Conservation (phyloP, 768 basidiomycete species). For the Trametes punicea region DNA sequence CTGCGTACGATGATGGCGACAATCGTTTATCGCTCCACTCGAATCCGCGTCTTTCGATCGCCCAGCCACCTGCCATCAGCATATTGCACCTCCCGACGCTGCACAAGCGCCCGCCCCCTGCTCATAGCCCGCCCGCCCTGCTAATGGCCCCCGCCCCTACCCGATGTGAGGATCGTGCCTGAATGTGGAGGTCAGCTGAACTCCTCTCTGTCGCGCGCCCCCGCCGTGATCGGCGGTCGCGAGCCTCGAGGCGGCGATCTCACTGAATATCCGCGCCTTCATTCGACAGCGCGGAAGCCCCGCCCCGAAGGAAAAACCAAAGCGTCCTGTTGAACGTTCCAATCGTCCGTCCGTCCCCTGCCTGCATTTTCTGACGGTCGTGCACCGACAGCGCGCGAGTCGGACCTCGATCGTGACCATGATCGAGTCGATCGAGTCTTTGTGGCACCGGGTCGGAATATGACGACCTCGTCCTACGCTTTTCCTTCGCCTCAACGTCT, state of each 20-base stretch:
- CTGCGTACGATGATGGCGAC: too few relatives aligned
- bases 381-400: neutral
- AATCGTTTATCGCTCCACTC: too few relatives aligned
- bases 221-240: neutral
- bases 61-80: neutral
- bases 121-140: slow-evolving; percentile 3
- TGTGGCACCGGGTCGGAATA: neutral
- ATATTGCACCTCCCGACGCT: neutral
- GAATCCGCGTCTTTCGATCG: too few relatives aligned
- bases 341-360: neutral
- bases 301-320: neutral
- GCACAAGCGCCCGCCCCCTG: neutral
- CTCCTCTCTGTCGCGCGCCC: neutral
- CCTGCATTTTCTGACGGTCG: neutral
- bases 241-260: slow-evolving; percentile 7
- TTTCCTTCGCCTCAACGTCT: neutral
- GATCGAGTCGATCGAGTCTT: neutral
- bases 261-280: neutral
- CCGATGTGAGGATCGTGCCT: slow-evolving; percentile 5
- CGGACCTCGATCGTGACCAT: neutral
- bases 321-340: neutral
- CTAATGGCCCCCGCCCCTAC: neutral
- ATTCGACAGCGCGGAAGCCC: neutral
- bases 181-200: slow-evolving; percentile 8
- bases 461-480: neutral